These are phyloP conservation scores for Neltuma alba DNA, from an alignment of 306 rosid genomes.

Conservation along the genomic window DNA sequence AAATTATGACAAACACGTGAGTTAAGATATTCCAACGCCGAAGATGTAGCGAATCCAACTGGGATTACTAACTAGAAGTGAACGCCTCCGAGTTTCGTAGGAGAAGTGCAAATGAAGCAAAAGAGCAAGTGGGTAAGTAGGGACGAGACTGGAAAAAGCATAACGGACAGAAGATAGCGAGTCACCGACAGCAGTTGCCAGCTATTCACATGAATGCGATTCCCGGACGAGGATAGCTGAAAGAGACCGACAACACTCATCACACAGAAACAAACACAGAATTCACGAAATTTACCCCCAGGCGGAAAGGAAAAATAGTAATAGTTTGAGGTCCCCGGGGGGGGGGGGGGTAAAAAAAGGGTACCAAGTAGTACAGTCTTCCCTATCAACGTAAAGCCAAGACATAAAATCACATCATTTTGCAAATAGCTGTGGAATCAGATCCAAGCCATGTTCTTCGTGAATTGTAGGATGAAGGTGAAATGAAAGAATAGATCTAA, in stretches of 20 bases:
- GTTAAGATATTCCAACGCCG: constrained; percentile 3
- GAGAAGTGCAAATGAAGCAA: constrained; percentile 10
- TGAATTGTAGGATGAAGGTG: background rate
- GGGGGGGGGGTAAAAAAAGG: background rate
- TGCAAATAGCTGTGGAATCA: background rate
- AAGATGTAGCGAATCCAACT: constrained; percentile 4
- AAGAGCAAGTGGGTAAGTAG: constrained; percentile 2
- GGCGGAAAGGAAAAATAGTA: background rate
- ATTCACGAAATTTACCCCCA: background rate
- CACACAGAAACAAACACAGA: background rate
- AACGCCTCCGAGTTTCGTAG: constrained; percentile 16
- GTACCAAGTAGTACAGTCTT: background rate
- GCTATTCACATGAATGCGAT: constrained; percentile 6
- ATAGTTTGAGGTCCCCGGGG: background rate
- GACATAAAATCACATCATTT: background rate
- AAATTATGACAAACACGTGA: background rate
- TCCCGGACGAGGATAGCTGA: background rate
- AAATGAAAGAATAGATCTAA: constrained; percentile 7
- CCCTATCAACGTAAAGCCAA: constrained; percentile 2
- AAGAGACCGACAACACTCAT: constrained; percentile 32
- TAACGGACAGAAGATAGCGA: constrained; percentile 1
- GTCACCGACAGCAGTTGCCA: constrained; percentile 39
- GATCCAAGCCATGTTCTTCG: constrained; percentile 8
- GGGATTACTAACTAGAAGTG: constrained; percentile 1
- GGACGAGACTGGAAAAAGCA: constrained; percentile 6